Conservation (phyloP, 176 grass and related monocot species). For the Saccharum spontaneum region DNA sequence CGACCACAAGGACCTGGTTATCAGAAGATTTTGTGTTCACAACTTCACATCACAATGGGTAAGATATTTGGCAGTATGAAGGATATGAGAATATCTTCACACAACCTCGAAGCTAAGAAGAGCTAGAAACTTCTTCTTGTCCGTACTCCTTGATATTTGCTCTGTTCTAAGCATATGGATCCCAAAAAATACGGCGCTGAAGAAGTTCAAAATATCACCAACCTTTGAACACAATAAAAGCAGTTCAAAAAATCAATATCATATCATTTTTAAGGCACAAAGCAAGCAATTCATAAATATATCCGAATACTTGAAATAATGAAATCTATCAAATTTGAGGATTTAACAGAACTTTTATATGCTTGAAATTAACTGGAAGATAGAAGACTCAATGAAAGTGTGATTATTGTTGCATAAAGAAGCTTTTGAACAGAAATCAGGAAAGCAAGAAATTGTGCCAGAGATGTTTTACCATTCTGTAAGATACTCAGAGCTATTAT, state of each 20-base stretch:
- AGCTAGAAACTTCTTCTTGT: slow-evolving; percentile 74
- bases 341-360: neutral
- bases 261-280: neutral
- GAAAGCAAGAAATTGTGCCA: neutral
- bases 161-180: slow-evolving; percentile 94
- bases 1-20: slow-evolving; percentile 74
- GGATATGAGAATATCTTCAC: neutral
- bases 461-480: neutral
- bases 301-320: neutral
- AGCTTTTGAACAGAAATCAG: neutral
- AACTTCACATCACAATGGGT: neutral
- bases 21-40: slow-evolving; percentile 24
- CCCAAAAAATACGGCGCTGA: slow-evolving; percentile 81
- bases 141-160: slow-evolving; percentile 76
- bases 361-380: neutral
- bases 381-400: neutral
- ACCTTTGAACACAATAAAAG: slow-evolving; percentile 44
- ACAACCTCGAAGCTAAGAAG: slow-evolving; percentile 82
- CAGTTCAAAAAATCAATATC: neutral
- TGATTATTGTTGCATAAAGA: neutral
- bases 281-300: neutral
- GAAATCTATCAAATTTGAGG: neutral
- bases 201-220: slow-evolving; percentile 78
- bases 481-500: neutral
- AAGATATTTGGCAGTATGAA: slow-evolving; percentile 1